Base-by-base conservation (phyloP, 495 filamentous ascomycete genomes). In the Neurospora sp. region DNA sequence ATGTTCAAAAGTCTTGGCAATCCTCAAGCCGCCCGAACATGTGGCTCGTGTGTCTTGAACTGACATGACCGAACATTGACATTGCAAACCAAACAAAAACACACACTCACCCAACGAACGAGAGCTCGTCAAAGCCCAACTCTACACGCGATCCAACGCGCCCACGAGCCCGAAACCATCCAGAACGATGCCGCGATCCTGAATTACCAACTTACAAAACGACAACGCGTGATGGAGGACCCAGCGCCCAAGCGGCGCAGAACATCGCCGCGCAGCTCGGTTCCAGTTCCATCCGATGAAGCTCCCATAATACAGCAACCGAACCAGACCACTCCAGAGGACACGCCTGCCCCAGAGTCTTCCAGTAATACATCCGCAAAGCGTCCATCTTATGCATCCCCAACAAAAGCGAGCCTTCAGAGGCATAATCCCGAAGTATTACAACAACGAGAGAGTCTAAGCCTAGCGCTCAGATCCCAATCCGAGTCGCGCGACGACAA, bases 171-270 rank as follows among this genome's bases (percentile, higher is more conserved):
- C 16, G 0, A 75, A 72, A 22, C 70, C 65, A 39, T 73, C 46
- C 27, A 48, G 39, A 31, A 73, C 3, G 12, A 22, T 11, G 4
- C n/a, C 9, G 68, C 69, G 44, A 79, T 38, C 11, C 79, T 77
- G 75, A 73, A 1, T 0, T 37, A 70, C 20, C 74, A 74, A 27
- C 16, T 10, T 27, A 11, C n/a, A 74, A 6, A 1, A 40, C 44
- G 59, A 69, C 70, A 73, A 42, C 74, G 41, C 74, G 74, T 77
- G 48, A 90, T 89, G 87, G 82, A 86, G 68, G 79, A 79, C 37
- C 87, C 88, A 42, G 86, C 89, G 70, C 82, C 88, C n/a, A 91
- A 92, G 78, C 83, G 88, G 75, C 89, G 89, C 72, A 90, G 86
- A 78, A 90, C 85, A 40, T 88, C 86, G 72, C 86, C 85, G 8